phyloP scores from a whole-genome alignment of 139 green algal species.

The Pseudopediastrum boryanum region DNA sequence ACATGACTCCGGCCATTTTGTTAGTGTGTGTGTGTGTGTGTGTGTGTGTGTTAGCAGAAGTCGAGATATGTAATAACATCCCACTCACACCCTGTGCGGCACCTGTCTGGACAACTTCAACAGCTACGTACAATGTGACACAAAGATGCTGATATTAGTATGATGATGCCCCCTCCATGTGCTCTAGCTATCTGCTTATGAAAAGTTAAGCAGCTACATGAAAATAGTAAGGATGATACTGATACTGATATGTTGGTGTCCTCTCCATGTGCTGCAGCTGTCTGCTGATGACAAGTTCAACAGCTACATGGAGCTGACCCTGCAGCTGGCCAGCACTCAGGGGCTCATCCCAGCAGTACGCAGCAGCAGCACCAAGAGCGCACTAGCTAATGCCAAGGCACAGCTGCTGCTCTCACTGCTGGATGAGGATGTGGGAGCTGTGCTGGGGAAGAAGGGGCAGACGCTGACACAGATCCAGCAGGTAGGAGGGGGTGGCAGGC shows the following conservation, averaged over 20 bases:
- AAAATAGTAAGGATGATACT: constrained; percentile 46
- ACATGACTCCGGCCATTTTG: too few relatives aligned
- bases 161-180: neutral
- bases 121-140: constrained; percentile 51
- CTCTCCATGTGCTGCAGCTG: constrained; percentile 35
- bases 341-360: constrained; percentile 37
- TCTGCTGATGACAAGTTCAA: constrained; percentile 58
- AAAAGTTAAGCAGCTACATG: constrained; percentile 51
- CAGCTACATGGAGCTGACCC: constrained; percentile 67
- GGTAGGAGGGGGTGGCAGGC: constrained; percentile 25
- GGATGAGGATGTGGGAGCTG: constrained; percentile 66
- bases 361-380: constrained; percentile 21
- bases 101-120: constrained; percentile 51
- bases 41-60: too few relatives aligned
- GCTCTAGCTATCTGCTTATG: constrained; percentile 46
- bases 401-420: constrained; percentile 40
- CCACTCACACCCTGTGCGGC: neutral
- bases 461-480: constrained; percentile 54
- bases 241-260: constrained; percentile 2
- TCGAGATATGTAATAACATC: too few relatives aligned
- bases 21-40: too few relatives aligned
- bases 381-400: constrained; percentile 25
- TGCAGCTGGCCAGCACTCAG: constrained; percentile 64
- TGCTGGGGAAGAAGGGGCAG: constrained; percentile 61
- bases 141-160: constrained; percentile 32